A percentile compares a stretch with the other conserved stretches of the same genome.
Evolutionary conservation across 257 asterid genomes (phyloP).

Genomic region (Agastache rugosa): DNA sequence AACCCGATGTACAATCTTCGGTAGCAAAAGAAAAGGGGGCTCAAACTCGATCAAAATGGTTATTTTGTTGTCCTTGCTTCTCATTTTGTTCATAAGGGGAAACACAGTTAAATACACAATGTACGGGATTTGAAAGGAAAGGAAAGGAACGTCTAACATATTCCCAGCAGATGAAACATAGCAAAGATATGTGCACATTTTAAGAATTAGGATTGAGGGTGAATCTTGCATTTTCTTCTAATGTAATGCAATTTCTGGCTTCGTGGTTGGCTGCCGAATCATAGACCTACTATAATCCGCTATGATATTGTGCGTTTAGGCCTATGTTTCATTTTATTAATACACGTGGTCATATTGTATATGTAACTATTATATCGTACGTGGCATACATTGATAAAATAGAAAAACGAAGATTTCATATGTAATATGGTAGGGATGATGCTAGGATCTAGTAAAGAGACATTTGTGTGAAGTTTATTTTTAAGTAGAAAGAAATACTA

Average conservation of each 20-base stretch:
- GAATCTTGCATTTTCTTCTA: not conserved
- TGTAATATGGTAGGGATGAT: not conserved
- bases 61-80: constrained; percentile 46
- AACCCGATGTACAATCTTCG: constrained; percentile 28
- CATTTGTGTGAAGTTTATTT: not conserved
- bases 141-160: too few species aligned
- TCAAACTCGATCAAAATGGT: constrained; percentile 35
- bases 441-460: not conserved
- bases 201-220: not conserved
- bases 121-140: not conserved
- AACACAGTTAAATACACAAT: not conserved
- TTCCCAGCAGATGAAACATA: too few species aligned
- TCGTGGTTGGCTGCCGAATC: not conserved
- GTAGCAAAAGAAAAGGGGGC: constrained; percentile 26
- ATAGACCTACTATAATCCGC: not conserved
- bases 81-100: too few species aligned
- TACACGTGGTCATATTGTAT: not conserved
- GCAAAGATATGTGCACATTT: not conserved
- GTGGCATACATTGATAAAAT: not conserved
- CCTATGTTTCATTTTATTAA: not conserved
- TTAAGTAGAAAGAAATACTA: not conserved
- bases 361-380: too few species aligned
- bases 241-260: not conserved
- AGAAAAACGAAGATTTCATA: not conserved
- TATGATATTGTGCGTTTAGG: too few species aligned